Base-by-base conservation (phyloP, 1,284 basidiomycete species). In the Ceratobasidium theobromae region DNA sequence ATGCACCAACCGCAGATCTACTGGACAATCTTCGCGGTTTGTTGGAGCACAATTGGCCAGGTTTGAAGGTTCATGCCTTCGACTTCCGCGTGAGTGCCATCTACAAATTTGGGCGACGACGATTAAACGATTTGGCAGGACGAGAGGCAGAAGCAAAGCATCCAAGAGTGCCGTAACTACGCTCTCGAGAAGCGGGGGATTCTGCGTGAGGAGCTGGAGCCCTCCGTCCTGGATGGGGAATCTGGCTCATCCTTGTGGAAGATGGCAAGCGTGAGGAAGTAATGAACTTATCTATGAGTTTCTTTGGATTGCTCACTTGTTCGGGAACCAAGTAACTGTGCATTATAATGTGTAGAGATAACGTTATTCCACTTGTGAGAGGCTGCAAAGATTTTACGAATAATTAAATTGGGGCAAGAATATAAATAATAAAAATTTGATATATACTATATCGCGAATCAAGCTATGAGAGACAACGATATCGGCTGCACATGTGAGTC, bases 261-360 rank as follows among this genome's bases (percentile, higher is more conserved):
- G 28, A 58, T 58, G 55, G 55, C 55, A n/a, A 58, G 41, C 21
- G 43, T 58, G 28, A 40, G 55, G 16, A 58, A 58, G 55, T 32
- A 33, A 14, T 8, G 35, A 38, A 16, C 35, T 38, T 16, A 38
- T 8, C 35, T 38, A 8, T 38, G 35, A 38, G n/a, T n/a, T n/a
- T 38, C 8, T 38, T 38, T 38, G 8, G 16, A 16, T 38, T 38
- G 16, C 16, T 38, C 35, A 8, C 35, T 38, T 8, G 35, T 8
- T 8, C 16, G 16, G 16, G 35, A 16, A 16, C 35, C 9, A 38
- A 8, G 16, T 38, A 38, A 38, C 16, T 16, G 35, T 38, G 16
- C 35, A 38, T n/a, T n/a, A n/a, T n/a, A n/a, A n/a, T n/a, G 35
- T 38, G 35, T 38, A 38, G 35, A 38, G 16, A 8, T 38, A 38